Evolutionary conservation across 1,139 yeast genomes (phyloP).

Genomic region (Diutina siamensis): DNA sequence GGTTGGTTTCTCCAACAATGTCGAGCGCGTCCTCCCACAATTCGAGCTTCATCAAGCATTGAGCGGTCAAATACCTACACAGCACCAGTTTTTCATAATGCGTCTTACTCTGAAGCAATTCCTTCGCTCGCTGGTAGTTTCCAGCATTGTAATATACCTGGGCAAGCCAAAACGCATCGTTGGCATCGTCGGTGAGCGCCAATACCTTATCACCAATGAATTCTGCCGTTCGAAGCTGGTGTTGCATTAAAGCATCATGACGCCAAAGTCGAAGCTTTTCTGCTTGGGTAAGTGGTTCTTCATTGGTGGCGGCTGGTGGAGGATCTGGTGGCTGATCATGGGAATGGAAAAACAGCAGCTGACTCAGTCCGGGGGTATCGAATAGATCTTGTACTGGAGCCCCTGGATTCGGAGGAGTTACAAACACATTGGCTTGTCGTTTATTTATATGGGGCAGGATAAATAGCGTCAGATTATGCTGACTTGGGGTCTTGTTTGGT

Average conservation of each 20-base stretch:
- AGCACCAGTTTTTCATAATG: constrained; percentile 41
- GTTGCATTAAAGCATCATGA: constrained; percentile 88
- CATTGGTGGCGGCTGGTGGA: constrained; percentile 11
- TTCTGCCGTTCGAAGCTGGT: constrained; percentile 83
- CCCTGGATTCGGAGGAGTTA: constrained; percentile 43
- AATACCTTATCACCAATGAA: constrained; percentile 86
- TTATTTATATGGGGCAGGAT: constrained; percentile 48
- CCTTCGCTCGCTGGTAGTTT: constrained; percentile 69
- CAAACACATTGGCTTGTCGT: constrained; percentile 35
- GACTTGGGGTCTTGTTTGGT: constrained; percentile 18
- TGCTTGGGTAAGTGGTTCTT: constrained; percentile 58
- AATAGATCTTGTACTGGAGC: constrained; percentile 19
- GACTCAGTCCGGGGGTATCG: constrained; percentile 33
- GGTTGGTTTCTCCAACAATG: constrained; percentile 74
- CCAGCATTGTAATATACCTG: constrained; percentile 74
- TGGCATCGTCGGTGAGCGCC: constrained; percentile 71
- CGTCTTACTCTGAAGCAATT: constrained; percentile 36
- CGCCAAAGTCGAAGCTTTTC: constrained; percentile 87
- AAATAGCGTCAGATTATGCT: constrained; percentile 50
- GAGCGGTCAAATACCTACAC: constrained; percentile 75
- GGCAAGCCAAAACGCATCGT: constrained; percentile 95
- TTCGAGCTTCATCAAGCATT: constrained; percentile 62
- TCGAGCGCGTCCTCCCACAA: constrained; percentile 86
- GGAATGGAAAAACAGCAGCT: constrained; percentile 28
- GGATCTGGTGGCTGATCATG: constrained; percentile 9